Evolutionary conservation across 2,329 filamentous ascomycete species (phyloP).

Genomic region (Colletotrichum somersetense): DNA sequence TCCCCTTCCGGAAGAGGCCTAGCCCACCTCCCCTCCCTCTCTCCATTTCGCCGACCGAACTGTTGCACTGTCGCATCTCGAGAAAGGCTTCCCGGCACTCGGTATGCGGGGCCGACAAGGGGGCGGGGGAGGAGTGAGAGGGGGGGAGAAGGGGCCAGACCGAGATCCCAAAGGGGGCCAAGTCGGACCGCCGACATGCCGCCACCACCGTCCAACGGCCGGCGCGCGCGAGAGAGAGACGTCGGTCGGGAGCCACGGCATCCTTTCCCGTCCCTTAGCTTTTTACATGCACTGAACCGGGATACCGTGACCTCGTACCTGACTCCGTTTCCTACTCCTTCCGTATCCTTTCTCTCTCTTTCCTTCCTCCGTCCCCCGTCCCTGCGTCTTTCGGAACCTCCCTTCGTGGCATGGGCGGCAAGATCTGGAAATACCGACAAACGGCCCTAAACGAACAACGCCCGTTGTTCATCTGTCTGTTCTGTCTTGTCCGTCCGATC

Average conservation of each 20-base stretch:
- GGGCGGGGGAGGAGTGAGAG: background rate
- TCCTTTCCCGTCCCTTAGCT: background rate
- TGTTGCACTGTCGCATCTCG: background rate
- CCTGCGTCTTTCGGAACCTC: background rate
- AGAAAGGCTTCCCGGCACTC: background rate
- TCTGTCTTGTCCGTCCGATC: no score
- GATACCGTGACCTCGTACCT: background rate
- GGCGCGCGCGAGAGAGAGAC: background rate
- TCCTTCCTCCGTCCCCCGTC: no score
- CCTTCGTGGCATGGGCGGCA: background rate
- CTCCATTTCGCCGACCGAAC: background rate
- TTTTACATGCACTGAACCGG: background rate
- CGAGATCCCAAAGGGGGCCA: conserved; percentile 14
- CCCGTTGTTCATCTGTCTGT: background rate
- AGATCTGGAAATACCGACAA: background rate
- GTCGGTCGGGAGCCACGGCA: background rate
- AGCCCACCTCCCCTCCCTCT: background rate
- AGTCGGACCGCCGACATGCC: conserved; percentile 31
- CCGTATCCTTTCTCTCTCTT: no score
- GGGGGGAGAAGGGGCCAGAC: background rate
- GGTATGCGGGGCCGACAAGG: background rate
- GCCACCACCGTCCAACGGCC: conserved; percentile 23
- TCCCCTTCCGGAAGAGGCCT: background rate
- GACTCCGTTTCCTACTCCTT: background rate
- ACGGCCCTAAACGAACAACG: background rate